Conservation (phyloP, 108 stramenopile species). For the Nitzschia inconspicua region DNA sequence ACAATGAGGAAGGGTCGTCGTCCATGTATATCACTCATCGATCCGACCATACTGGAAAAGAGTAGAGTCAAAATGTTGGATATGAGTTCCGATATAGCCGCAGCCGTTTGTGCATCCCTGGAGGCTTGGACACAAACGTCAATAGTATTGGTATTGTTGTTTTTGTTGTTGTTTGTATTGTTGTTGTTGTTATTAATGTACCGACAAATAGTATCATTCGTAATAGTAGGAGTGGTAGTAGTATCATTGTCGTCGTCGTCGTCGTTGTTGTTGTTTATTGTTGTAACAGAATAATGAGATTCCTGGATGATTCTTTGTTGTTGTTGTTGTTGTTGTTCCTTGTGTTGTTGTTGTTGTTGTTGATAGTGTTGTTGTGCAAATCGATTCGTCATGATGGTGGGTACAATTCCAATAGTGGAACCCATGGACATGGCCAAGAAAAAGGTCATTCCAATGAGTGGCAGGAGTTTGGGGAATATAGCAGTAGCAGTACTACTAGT, state of each 20-base stretch:
- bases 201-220: constrained; percentile 63
- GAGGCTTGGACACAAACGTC: too few relatives aligned
- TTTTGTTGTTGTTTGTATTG: too few relatives aligned
- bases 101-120: too few relatives aligned
- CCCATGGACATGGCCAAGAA: constrained; percentile 68
- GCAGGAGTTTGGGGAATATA: too few relatives aligned
- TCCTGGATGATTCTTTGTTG: too few relatives aligned
- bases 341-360: constrained; percentile 5
- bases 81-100: too few relatives aligned
- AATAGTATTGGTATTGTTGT: too few relatives aligned
- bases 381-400: constrained; percentile 73
- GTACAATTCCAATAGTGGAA: constrained; percentile 72
- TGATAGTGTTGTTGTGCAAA: constrained; percentile 76
- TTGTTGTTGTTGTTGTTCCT: constrained; percentile 42
- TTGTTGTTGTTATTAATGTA: constrained; percentile 40
- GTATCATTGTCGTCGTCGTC: constrained; percentile 76
- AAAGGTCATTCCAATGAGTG: constrained; percentile 37
- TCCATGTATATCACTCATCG: too few relatives aligned
- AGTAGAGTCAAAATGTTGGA: too few relatives aligned
- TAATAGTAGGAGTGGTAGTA: constrained; percentile 39
- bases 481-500: background rate
- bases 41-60: too few relatives aligned
- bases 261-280: constrained; percentile 53
- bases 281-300: too few relatives aligned
- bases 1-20: too few relatives aligned